Evolutionary conservation across 176 grass and related monocot genomes (phyloP), one percentile per base, ranked within the genome.

Genomic region (Hyparrhenia diplandra): DNA sequence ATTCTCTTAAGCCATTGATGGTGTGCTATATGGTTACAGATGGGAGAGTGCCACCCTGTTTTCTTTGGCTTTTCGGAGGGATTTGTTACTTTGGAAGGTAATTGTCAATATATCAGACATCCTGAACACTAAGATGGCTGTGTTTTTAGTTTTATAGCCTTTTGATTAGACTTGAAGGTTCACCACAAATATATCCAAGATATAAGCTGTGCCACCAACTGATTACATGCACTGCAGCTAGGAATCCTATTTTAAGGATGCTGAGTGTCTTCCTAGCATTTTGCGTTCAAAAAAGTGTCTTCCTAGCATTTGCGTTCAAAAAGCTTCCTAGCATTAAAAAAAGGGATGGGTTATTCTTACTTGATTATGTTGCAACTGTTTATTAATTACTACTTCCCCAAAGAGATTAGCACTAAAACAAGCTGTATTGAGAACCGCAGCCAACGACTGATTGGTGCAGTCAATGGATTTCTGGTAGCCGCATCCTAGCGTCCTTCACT

Each of bases 81-180:
- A 43, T 98, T 86, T 94, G 95, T 75, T 98, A 94, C 81, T 92
- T 92, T 81, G 92, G 92, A 92, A 98, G 90, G 95, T 94, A 71
- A 71, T 18, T 31, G 41, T 49, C 54, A 59, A 11, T 79, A 45
- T 40, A 27, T 73, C 76, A 85, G 43, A 39, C 27, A 80, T 69
- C 21, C 47, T 73, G 5, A 18, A 69, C 46, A 72, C 1, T 7
- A 36, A 36, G 23, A 65, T 4, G 6, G 1, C 1, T 45, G 36
- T 16, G 27, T 69, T 69, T 71, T 28, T 0, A 67, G 77, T 41
- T 65, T 60, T 30, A 16, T 77, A 40, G 28, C 69, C 5, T 83
- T 64, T 71, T 82, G 27, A 42, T 63, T 71, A 51, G 66, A 57
- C n/a, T 68, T 58, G 11, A 58, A 37, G 35, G 45, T 73, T 83